Percentiles rank a stretch among this genome's conserved stretches.
phyloP scores from a whole-genome alignment of 2,329 filamentous ascomycete species.

The Cytospora leucostoma region DNA sequence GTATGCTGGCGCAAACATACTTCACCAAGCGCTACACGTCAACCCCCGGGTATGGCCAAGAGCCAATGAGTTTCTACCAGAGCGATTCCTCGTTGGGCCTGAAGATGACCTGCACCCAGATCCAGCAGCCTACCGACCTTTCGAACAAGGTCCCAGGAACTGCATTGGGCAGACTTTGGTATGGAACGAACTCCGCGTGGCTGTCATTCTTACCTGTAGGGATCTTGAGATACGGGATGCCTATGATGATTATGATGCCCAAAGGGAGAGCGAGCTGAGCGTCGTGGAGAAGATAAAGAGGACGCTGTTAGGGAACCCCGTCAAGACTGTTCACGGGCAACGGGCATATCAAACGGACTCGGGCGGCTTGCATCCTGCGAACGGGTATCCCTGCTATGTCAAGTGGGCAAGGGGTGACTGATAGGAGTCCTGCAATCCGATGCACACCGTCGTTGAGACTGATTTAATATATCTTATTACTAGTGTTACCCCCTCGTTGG shows the following conservation, averaged over 20 bases:
- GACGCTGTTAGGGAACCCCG: background rate
- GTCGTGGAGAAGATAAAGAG: background rate
- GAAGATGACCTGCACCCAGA: constrained; percentile 2
- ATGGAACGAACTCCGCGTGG: constrained; percentile 14
- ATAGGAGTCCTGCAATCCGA: background rate
- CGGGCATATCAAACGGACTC: constrained; percentile 17
- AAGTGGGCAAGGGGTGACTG: background rate
- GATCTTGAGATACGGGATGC: constrained; percentile 8
- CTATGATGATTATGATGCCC: constrained; percentile 7
- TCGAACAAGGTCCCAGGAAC: constrained; percentile 53
- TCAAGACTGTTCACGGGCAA: constrained; percentile 6
- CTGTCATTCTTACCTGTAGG: constrained; percentile 4
- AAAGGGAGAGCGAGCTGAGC: constrained; percentile 2
- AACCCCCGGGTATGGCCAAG: constrained; percentile 7
- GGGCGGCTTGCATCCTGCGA: constrained; percentile 2
- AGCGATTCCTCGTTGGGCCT: constrained; percentile 4
- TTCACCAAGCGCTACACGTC: constrained; percentile 6
- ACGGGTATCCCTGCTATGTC: constrained; percentile 13
- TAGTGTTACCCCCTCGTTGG: no score
- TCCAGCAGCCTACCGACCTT: constrained; percentile 49
- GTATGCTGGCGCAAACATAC: constrained; percentile 2
- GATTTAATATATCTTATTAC: no score
- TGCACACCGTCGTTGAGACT: background rate
- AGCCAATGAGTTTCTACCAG: background rate
- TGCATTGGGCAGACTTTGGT: constrained; percentile 50